Base-by-base conservation (phyloP, 768 basidiomycete species). In the Xerocomellus dryophilus region DNA sequence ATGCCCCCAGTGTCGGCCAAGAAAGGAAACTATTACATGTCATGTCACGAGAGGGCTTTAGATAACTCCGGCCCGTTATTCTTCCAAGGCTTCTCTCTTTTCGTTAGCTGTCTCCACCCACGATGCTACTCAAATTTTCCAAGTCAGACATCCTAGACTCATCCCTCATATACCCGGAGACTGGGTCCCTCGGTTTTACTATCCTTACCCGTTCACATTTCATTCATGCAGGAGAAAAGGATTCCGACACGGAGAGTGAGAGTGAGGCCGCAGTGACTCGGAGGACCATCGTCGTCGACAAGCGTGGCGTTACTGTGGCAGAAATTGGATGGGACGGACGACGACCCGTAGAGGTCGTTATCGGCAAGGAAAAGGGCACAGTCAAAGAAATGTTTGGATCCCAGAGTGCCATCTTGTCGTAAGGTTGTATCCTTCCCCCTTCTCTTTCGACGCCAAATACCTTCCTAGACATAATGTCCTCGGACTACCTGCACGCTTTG, bases 401-500 rank as follows among this genome's bases (percentile, higher is more conserved):
- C 12, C 75, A 78, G 17, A 79, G 75, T 20, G 75, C 80, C 21
- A 78, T 78, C 47, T 78, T 84, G 56, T 76, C 81, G 83, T 83
- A 59, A 45, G 79, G 8, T 52, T 23, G n/a, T 20, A 23, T 43
- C 43, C 12, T 40, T 25, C 27, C 21, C 44, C n/a, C 29, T 5
- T 31, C 44, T 23, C 34, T 34, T 34, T 50, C 31, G 35, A 60
- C 8, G 23, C 54, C 12, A n/a, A 39, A 48, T 9, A 17, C 1
- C 10, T 31, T 27, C 27, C 32, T 47, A 84, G 82, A 65, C 78
- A 76, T n/a, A 82, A 84, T 60, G 69, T 79, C 27, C 77, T 85
- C n/a, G 76, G 76, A 20, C 74, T 85, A 44, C 82, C 82, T 18
- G 81, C 81, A 8, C 78, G 83, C n/a, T 84, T 84, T 56, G 81